Percentiles rank a stretch among this genome's conserved stretches.
These are phyloP conservation scores for Scheffersomyces titani DNA, from an alignment of 1,139 yeast genomes.

Conservation along the genomic window DNA sequence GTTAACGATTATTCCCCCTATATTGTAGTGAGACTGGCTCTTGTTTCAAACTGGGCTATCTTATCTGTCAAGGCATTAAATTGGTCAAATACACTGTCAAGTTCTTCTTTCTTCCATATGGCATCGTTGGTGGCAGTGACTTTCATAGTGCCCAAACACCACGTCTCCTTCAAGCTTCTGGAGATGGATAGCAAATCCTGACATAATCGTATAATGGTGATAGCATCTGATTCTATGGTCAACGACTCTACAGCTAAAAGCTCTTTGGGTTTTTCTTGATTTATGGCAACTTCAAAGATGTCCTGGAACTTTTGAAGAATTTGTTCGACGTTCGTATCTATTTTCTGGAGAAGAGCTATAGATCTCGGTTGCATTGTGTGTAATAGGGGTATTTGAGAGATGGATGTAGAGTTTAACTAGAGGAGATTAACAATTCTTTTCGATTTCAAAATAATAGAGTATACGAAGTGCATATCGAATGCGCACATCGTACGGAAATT, in stretches of 20 bases:
- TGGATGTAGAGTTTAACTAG: background rate
- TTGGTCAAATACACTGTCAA: constrained; percentile 31
- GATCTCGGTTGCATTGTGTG: constrained; percentile 43
- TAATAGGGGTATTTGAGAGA: background rate
- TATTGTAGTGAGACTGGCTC: background rate
- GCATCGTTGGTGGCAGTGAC: constrained; percentile 23
- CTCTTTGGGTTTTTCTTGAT: constrained; percentile 51
- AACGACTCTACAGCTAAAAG: constrained; percentile 55
- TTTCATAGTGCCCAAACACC: constrained; percentile 58
- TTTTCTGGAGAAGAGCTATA: constrained; percentile 43
- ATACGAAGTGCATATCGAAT: background rate
- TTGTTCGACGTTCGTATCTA: constrained; percentile 44
- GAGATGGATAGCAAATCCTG: constrained; percentile 55
- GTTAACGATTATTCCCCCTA: background rate
- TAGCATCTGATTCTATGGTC: constrained; percentile 56
- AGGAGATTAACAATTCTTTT: background rate
- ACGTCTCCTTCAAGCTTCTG: constrained; percentile 51
- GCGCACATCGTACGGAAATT: background rate
- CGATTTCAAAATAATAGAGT: background rate
- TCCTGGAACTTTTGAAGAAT: constrained; percentile 46
- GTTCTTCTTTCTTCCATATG: constrained; percentile 19
- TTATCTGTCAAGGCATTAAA: constrained; percentile 43
- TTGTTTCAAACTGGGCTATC: constrained; percentile 29
- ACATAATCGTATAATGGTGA: constrained; percentile 51
- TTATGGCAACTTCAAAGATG: constrained; percentile 43